Base-by-base conservation (phyloP, 768 basidiomycete species). In the Strobilomyces echinocephalus region DNA sequence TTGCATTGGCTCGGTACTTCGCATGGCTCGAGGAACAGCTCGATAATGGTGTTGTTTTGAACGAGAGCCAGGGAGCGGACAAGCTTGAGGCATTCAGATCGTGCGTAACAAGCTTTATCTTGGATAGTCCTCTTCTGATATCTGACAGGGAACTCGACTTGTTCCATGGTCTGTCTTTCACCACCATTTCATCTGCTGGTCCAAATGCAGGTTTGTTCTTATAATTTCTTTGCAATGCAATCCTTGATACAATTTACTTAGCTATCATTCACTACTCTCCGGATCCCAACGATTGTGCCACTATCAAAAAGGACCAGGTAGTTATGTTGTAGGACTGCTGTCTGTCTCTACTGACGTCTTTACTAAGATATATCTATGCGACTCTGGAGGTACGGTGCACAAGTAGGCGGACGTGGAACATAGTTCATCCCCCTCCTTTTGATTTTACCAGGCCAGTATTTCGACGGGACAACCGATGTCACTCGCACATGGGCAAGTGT, bases 251-350 rank as follows among this genome's bases (percentile, higher is more conserved):
- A 9, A 47, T 56, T 12, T 24, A 8, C 45, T 15, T 18, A 88
- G 92, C 93, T 21, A 88, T 99, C 64, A 95, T 99, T 43, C 95
- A 98, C 66, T 99, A 99, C 69, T 75, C 78, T 3, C 94, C 95
- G 9, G 83, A 90, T 46, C 81, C 84, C 14, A 71, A 76, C 8
- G 80, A 85, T 57, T 90, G 85, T 60, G 85, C 87, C 0, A 76
- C 82, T 15, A 85, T 99, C 56, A 79, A 79, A 61, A 82, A 83
- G 63, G 84, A 92, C 42, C 82, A 89, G 74, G 85, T 87, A 57
- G 28, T 63, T 35, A 9, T 20, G 14, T 59, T 15, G 45, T 18
- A 3, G 11, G 20, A 33, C 34, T 11, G 12, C 41, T 34, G 6
- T 46, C 28, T 46, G 16, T 42, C 21, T 52, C 21, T 40, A 14